Evolutionary conservation across 164 flowering plant species (phyloP).

Genomic region (Aristolochia fimbriata): DNA sequence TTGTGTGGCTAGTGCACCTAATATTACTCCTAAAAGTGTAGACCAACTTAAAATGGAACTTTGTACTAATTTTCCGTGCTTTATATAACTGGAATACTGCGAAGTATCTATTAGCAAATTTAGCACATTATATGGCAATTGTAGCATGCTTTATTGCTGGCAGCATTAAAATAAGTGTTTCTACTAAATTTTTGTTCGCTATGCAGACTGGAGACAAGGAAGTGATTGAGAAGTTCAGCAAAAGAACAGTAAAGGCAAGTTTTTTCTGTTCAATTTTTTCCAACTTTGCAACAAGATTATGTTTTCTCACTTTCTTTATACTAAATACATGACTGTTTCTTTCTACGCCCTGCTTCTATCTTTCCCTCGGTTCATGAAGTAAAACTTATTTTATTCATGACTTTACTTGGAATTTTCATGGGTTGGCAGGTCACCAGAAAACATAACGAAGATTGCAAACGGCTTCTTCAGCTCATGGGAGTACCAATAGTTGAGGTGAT

Average conservation of each 20-base stretch:
- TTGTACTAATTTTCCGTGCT: too few species aligned
- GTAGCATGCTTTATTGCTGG: too few species aligned
- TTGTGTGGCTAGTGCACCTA: too few species aligned
- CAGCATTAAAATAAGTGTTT: not conserved
- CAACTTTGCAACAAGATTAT: not conserved
- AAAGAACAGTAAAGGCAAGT: conserved; percentile 85
- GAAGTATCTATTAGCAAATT: too few species aligned
- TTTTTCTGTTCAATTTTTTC: conserved; percentile 1
- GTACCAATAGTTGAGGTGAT: conserved; percentile 91
- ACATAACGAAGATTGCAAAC: conserved; percentile 96
- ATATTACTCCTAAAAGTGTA: too few species aligned
- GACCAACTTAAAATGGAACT: too few species aligned
- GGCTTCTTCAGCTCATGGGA: conserved; percentile 86
- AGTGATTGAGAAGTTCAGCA: conserved; percentile 90
- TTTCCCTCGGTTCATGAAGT: not conserved
- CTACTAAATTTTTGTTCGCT: not conserved
- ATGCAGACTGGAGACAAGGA: conserved; percentile 79
- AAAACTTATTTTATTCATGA: not conserved
- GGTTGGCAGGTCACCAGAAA: conserved; percentile 72
- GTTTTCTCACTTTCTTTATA: not conserved
- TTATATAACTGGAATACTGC: too few species aligned
- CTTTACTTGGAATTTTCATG: not conserved
- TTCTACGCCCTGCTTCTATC: too few species aligned
- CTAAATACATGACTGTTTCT: too few species aligned
- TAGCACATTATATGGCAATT: too few species aligned